Evolutionary conservation across 2,329 filamentous ascomycete species (phyloP), one percentile per base, ranked within the genome.

Genomic region (Colletotrichum noveboracense): DNA sequence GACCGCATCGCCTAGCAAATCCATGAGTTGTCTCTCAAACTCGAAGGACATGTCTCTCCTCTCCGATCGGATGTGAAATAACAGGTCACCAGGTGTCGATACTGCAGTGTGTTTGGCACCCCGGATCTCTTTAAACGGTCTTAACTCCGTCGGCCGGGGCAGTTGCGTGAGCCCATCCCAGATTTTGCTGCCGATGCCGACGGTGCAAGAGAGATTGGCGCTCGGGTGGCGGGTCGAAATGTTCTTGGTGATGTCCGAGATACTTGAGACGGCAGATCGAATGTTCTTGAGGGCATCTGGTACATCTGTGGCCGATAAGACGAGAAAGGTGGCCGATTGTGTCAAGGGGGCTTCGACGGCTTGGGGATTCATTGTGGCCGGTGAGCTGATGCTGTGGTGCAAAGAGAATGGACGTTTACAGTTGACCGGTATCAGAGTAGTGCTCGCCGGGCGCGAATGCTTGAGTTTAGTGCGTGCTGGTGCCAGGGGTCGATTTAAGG

Each of bases 51-150:
- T 77, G 77, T 92, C 90, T 16, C 89, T 85, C 2, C 90, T 85
- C 65, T 91, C 89, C 0, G 90, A 85, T 34, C 90, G 88, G 75
- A 92, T 91, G 78, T 92, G 90, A 75, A 92, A 90, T 6, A 92
- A 83, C 1, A 92, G 74, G 73, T 92, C 90, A 0, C 90, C 90
- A 0, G 89, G 88, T 0, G 90, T 92, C 0, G 89, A 89, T 8
- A 90, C 82, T 0, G 90, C 89, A 0, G 86, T 88, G 78, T 91
- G 89, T 9, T 81, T 85, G 3, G 77, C 77, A 4, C 90, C 90
- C n/a, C 83, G 81, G 8, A 91, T 80, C 43, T 84, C 83, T 1
- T 77, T 83, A 78, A 91, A 91, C 0, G 87, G 86, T 28, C 86
- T 89, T 7, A 92, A 84, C 80, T 92, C 90, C 1, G 82, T 78